These are phyloP conservation scores for Bothia castanella DNA, from an alignment of 1,284 basidiomycete genomes.

Conservation along the genomic window DNA sequence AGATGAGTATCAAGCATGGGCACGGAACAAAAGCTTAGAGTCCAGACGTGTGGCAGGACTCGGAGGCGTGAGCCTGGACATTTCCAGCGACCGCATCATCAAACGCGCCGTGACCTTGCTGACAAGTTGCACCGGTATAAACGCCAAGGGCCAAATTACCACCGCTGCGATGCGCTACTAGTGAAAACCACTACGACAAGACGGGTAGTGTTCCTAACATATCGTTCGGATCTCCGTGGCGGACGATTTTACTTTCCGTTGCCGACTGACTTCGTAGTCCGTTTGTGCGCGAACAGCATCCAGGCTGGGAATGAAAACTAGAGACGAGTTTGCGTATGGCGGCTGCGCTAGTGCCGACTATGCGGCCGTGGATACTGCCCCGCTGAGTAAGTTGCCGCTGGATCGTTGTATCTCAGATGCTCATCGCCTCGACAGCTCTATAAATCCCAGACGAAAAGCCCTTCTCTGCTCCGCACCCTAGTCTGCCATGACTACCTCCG, in stretches of 20 bases:
- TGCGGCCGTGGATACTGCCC: conserved; percentile 2
- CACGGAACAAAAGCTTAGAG: too few relatives aligned
- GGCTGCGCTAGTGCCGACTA: conserved; percentile 6
- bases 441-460: conserved; percentile 8
- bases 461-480: not conserved
- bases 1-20: too few relatives aligned
- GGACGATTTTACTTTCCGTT: not conserved
- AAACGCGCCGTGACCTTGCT: too few relatives aligned
- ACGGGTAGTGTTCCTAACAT: not conserved
- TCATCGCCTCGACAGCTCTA: conserved; percentile 3
- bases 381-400: conserved; percentile 1
- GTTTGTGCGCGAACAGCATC: not conserved
- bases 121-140: not conserved
- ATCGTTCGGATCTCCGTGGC: conserved; percentile 4
- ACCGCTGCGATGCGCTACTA: not conserved
- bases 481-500: conserved; percentile 26
- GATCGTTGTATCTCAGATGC: not conserved
- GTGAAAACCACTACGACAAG: not conserved
- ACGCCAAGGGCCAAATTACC: not conserved
- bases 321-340: not conserved
- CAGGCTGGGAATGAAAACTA: not conserved
- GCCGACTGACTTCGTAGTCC: not conserved
- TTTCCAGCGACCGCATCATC: too few relatives aligned
- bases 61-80: too few relatives aligned
- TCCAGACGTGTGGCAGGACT: too few relatives aligned